Conservation (phyloP, 2,329 filamentous ascomycete species). For the Fusarium odoratissimum region DNA sequence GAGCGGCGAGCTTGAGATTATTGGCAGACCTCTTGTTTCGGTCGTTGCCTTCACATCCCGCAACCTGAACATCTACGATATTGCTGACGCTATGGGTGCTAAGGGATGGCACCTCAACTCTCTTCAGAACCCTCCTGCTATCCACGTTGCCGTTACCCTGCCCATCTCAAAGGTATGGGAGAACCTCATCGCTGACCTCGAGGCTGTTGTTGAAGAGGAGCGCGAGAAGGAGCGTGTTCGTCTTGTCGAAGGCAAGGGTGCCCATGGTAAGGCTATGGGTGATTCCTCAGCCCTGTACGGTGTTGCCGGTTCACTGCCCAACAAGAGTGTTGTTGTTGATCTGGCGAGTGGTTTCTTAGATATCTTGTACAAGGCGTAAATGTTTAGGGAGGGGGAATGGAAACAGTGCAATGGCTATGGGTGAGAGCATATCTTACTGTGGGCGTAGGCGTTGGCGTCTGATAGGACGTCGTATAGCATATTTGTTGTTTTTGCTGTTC, state of each 20-base stretch:
- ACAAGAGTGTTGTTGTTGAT: constrained; percentile 94
- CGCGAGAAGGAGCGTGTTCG: constrained; percentile 83
- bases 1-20: constrained; percentile 77
- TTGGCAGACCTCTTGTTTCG: constrained; percentile 88
- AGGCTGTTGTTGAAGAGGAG: constrained; percentile 75
- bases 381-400: neutral
- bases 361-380: constrained; percentile 86
- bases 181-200: constrained; percentile 78
- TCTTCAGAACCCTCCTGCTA: constrained; percentile 88
- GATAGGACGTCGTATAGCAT: constrained; percentile 10
- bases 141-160: constrained; percentile 93
- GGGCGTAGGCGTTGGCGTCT: constrained; percentile 28
- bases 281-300: constrained; percentile 93
- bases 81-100: constrained; percentile 86
- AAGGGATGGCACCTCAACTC: constrained; percentile 97
- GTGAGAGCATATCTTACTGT: constrained; percentile 9
- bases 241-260: constrained; percentile 74
- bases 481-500: neutral
- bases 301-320: constrained; percentile 92
- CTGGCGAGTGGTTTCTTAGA: constrained; percentile 92
- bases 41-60: constrained; percentile 90
- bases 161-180: constrained; percentile 87
- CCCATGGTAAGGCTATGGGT: constrained; percentile 75
- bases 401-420: neutral
- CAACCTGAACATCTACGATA: constrained; percentile 91